Evolutionary conservation across 352 stramenopile species (phyloP), one percentile per base, ranked within the genome.

Genomic region (Phytophthora podocarpi): DNA sequence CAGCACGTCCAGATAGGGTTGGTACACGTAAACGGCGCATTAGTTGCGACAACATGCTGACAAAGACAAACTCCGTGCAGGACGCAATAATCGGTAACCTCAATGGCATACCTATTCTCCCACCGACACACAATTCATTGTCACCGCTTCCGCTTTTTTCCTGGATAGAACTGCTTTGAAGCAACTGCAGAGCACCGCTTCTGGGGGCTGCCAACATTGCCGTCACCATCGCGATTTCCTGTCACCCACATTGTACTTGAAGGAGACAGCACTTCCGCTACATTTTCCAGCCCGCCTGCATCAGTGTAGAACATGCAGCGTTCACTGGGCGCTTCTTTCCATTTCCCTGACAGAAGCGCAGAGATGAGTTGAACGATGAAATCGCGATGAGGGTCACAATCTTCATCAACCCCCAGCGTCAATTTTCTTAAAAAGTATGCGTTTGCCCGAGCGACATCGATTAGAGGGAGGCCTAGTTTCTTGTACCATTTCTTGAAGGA

Each of bases 401-500:
- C 37, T 16, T 32, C 23, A 13, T 24, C 26, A 4, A 21, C 1
- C 21, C 36, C 26, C 1, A 49, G 6, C n/a, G 52, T 21, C n/a
- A 60, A 37, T 18, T 50, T 34, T 12, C 31, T 13, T n/a, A 34
- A 60, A 4, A 59, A 23, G 28, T 57, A 64, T 6, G 61, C 61
- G 34, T 68, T 76, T 4, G 48, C 47, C 1, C n/a, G n/a, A n/a
- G n/a, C n/a, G n/a, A n/a, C n/a, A n/a, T n/a, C n/a, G n/a, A n/a
- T n/a, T n/a, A n/a, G 31, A 0, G 53, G 45, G 2, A 72, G 5
- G 0, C 26, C 57, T 2, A 70, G 34, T 15, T 70, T 72, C 54
- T 76, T 72, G 9, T 32, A 9, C 27, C 27, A 32, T 10, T 9
- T 72, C 32, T 72, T 67, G 30, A 67, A 64, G 0, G 49, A 68